These are phyloP conservation scores for Strobilomyces confusus DNA, from an alignment of 768 basidiomycete species.

Conservation along the genomic window DNA sequence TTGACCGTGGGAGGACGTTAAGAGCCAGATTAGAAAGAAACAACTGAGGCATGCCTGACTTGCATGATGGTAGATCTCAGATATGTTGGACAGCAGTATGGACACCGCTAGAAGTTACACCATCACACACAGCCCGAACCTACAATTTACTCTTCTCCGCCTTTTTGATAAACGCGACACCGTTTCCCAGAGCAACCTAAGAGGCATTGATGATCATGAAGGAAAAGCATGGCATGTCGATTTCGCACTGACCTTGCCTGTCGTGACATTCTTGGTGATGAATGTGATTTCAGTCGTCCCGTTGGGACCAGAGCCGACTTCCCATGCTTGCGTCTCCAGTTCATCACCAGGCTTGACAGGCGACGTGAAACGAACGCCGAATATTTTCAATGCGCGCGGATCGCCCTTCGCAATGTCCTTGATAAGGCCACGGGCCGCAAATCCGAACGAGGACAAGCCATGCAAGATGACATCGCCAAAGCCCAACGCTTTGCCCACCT, in stretches of 20 bases:
- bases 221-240: background rate
- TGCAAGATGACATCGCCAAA: conserved; percentile 87
- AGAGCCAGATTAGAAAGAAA: conserved; percentile 25
- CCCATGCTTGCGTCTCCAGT: conserved; percentile 77
- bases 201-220: background rate
- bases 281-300: conserved; percentile 60
- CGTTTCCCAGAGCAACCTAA: conserved; percentile 54
- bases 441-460: conserved; percentile 78
- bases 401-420: conserved; percentile 58
- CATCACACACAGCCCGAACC: background rate
- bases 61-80: background rate
- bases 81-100: background rate
- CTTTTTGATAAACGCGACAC: conserved; percentile 62
- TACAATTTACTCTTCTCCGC: conserved; percentile 42
- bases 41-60: background rate
- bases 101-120: background rate
- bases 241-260: conserved; percentile 47
- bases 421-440: conserved; percentile 74
- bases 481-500: conserved; percentile 64
- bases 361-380: conserved; percentile 74
- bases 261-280: conserved; percentile 53
- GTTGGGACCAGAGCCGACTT: conserved; percentile 60
- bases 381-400: conserved; percentile 57
- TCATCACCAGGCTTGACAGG: conserved; percentile 82
- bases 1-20: conserved; percentile 57